Percentiles rank a stretch among this genome's conserved stretches.
phyloP scores from a whole-genome alignment of 495 filamentous ascomycete species.

The Annulohypoxylon bovei region DNA sequence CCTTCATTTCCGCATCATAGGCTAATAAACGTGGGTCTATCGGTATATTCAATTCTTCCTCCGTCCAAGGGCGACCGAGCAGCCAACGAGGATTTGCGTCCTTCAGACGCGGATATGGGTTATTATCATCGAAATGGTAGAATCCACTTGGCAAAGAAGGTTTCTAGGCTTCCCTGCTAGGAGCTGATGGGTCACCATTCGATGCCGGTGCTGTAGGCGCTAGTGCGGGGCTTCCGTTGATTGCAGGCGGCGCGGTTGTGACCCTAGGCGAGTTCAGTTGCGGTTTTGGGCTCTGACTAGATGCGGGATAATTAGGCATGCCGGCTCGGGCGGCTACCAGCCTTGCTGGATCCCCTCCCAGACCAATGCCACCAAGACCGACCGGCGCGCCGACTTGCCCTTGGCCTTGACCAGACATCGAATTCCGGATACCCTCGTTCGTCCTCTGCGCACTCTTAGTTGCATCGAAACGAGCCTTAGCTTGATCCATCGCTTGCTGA shows the following conservation, averaged over 20 bases:
- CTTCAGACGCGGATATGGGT: neutral
- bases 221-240: slow-evolving; percentile 36
- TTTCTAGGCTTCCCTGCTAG: slow-evolving; percentile 40
- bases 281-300: slow-evolving; percentile 37
- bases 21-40: neutral
- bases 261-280: slow-evolving; percentile 27
- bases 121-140: neutral
- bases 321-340: slow-evolving; percentile 35
- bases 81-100: too few species aligned
- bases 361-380: slow-evolving; percentile 45
- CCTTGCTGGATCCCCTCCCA: slow-evolving; percentile 42
- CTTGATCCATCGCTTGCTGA: slow-evolving; percentile 55
- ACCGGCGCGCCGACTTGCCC: slow-evolving; percentile 45
- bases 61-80: too few species aligned
- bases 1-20: neutral
- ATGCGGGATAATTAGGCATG: slow-evolving; percentile 33
- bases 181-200: slow-evolving; percentile 30
- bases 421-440: slow-evolving; percentile 41
- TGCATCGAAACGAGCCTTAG: slow-evolving; percentile 55
- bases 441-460: slow-evolving; percentile 48
- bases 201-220: slow-evolving; percentile 13
- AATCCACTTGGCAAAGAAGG: slow-evolving; percentile 8
- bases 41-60: too few species aligned
- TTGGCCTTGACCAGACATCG: slow-evolving; percentile 38
- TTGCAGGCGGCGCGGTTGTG: slow-evolving; percentile 1